These are phyloP conservation scores for Lichtheimia hyalospora DNA, from an alignment of 371 early-diverging fungal genomes.

Conservation along the genomic window DNA sequence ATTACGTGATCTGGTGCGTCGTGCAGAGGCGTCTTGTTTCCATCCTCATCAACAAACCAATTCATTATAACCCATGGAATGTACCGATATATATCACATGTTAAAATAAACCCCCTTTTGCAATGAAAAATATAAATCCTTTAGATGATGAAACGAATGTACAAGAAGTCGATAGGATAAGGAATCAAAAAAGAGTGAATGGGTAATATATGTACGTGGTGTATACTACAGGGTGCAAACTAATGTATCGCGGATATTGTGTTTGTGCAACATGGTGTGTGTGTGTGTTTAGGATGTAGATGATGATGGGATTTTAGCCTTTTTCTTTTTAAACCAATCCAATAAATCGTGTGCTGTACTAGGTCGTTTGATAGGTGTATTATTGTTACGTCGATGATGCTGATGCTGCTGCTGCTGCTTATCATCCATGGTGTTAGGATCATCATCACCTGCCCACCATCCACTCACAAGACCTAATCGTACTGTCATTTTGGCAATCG, in stretches of 20 bases:
- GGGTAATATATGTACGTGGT: no score
- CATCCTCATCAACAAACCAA: not conserved
- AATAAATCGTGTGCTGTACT: not conserved
- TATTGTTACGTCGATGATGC: not conserved
- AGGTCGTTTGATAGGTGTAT: conserved; percentile 4
- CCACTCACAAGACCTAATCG: conserved; percentile 40
- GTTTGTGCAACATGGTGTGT: no score
- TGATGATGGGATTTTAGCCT: not conserved
- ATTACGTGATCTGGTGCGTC: conserved; percentile 11
- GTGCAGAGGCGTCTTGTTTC: conserved; percentile 11
- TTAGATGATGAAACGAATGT: no score
- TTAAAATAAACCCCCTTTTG: no score
- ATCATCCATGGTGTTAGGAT: not conserved
- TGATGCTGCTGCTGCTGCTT: not conserved
- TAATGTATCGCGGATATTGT: no score
- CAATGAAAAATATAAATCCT: no score
- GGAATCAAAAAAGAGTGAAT: not conserved
- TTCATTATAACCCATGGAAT: not conserved
- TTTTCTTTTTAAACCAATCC: conserved; percentile 18
- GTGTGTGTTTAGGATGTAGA: not conserved
- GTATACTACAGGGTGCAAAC: no score
- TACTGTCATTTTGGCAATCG: conserved; percentile 38
- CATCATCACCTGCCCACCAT: conserved; percentile 32
- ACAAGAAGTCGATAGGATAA: not conserved
- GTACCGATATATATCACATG: not conserved